Evolutionary conservation across 495 filamentous ascomycete genomes (phyloP), one percentile per base, ranked within the genome.

Genomic region (Penicillium coffeae): DNA sequence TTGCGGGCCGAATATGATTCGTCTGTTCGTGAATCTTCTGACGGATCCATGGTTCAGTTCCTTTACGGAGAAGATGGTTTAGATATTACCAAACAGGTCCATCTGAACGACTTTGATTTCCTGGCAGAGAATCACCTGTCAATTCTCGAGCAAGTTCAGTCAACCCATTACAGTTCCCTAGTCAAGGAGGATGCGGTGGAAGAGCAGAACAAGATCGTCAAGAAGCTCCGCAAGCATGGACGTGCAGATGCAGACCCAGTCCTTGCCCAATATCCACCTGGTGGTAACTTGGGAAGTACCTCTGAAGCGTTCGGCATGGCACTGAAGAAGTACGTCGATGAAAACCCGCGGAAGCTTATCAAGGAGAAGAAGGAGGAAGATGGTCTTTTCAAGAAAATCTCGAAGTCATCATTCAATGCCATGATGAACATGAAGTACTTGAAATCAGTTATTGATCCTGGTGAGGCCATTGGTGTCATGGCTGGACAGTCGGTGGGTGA

Each of bases 401-500:
- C 70, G 45, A 90, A 87, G 68, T 88, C 87, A 67, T 84, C 81
- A 13, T 91, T 95, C 47, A 81, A 90, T 58, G 82, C 81, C 49
- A 75, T 95, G 25, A 81, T 96, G 63, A 83, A 90, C 60, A 80
- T 91, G 57, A 96, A 96, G 64, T 97, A 97, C 62, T 74, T 97
- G 54, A 89, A 86, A 57, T 95, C 92, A 2, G 72, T 94, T 1
- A 82, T 97, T n/a, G 93, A 97, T 52, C 90, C 93, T 21, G 93
- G 93, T 34, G 93, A 99, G 68, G 90, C 94, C n/a, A 90, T 99
- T 18, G 93, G 93, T 43, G 91, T 99, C 54, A 88, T 97, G 34
- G 93, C 93, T 38, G 90, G 90, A 34, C 93, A 99, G 71, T 96
- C 91, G 30, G 83, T 99, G 40, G 93, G 93, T 58, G 94, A 97